A percentile compares a stretch with the other conserved stretches of the same genome.
These are phyloP conservation scores for Ophidiomyces ophidiicola DNA, from an alignment of 2,329 filamentous ascomycete species.

Conservation along the genomic window DNA sequence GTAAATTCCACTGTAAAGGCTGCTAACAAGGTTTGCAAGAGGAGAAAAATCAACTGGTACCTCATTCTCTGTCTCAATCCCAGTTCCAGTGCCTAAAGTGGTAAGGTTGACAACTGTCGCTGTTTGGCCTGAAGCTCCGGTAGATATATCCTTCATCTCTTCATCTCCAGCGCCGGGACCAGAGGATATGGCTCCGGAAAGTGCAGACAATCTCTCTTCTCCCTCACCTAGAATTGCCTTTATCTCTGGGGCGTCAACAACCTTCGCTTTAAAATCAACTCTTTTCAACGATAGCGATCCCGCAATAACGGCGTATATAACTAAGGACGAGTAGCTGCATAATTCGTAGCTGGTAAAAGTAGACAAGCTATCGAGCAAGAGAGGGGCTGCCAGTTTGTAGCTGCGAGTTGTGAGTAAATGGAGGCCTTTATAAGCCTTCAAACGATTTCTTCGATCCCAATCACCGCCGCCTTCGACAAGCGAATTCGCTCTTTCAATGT, in stretches of 20 bases:
- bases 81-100: slow-evolving; percentile 57
- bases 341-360: slow-evolving; percentile 98
- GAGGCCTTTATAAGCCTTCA: slow-evolving; percentile 96
- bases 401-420: slow-evolving; percentile 86
- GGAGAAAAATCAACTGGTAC: slow-evolving; percentile 77
- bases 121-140: slow-evolving; percentile 33
- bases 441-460: slow-evolving; percentile 94
- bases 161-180: slow-evolving; percentile 67
- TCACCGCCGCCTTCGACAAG: slow-evolving; percentile 92
- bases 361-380: slow-evolving; percentile 90
- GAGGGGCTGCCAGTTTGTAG: slow-evolving; percentile 76
- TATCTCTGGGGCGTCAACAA: slow-evolving; percentile 96
- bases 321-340: slow-evolving; percentile 88
- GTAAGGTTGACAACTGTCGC: slow-evolving; percentile 78
- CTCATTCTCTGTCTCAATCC: slow-evolving; percentile 61
- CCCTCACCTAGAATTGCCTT: slow-evolving; percentile 87
- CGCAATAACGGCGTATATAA: slow-evolving; percentile 89
- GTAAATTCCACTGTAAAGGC: slow-evolving; percentile 88
- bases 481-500: slow-evolving; percentile 74
- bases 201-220: slow-evolving; percentile 72
- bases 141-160: slow-evolving; percentile 51
- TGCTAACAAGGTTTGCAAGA: slow-evolving; percentile 75
- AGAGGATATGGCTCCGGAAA: slow-evolving; percentile 68
- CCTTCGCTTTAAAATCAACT: slow-evolving; percentile 97
- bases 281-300: slow-evolving; percentile 90